Base-by-base conservation (phyloP, 2,329 filamentous ascomycete species). In the Botrytis squamosa region DNA sequence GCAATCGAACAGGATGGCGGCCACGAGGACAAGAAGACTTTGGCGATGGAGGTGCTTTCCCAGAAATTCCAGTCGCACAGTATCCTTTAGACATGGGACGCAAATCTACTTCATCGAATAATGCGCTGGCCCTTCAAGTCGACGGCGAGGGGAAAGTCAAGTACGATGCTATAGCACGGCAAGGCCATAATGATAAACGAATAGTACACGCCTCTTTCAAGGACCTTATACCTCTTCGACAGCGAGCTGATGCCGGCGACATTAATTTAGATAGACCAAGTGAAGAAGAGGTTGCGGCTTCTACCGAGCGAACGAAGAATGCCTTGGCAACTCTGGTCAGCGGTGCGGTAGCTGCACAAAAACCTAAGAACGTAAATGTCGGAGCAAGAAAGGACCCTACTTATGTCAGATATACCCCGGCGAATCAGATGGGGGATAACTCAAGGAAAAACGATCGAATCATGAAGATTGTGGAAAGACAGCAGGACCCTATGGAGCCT, bases 141-240 rank as follows among this genome's bases (percentile, higher is more conserved):
- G 94, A 98, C 81, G 90, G 88, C 0, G 92, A 97, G 77, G 96
- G 96, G 63, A 97, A 97, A 81, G 93, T 98, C 76, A 97, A 97
- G 83, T 99, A 98, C 85, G 94, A 97, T 82, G 94, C 95, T 71
- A 97, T 99, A 80, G 95, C 95, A 70, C 88, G 92, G 79, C 92
- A 95, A 80, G 96, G 96, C 22, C 96, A 99, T 82, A 88, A 88
- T 81, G 93, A 94, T 33, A 90, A 89, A 75, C 88, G 95, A 68
- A 93, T 98, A 76, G 91, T 99, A 18, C 96, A 99, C 83, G 91
- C 96, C 33, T 97, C 93, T 14, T 99, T 99, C 85, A 98, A 97
- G 82, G 96, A 98, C 80, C 85, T 99, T 69, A 99, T 99, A 75
- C 96, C 96, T 10, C 87, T 99, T 75, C 90, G 96, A 75, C 95